Base-by-base conservation (phyloP, 2,329 filamentous ascomycete genomes). In the Malbranchea zuffiana region DNA sequence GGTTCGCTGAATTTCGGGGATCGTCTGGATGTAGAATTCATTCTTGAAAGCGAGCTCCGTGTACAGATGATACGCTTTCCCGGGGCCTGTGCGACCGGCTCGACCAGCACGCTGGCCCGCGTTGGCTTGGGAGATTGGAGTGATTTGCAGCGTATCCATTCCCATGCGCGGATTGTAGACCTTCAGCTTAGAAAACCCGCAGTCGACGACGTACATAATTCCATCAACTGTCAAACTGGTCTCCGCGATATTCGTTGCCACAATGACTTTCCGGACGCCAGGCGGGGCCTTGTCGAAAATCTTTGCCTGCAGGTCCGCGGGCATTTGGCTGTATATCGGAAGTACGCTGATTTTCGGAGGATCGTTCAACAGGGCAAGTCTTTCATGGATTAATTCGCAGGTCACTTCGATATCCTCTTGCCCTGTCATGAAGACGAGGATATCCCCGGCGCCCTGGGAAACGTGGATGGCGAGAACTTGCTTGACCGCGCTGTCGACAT, bases 291-390 rank as follows among this genome's bases (percentile, higher is more conserved):
- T 77, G 54, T 98, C 88, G 51, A 98, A 98, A 47, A 98, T 98
- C 61, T 92, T 96, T 42, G 90, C 85, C 60, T 98, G 92, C 23
- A 98, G 67, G 58, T 98, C 92, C 21, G 90, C 90, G 2, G 90
- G 92, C 90, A 98, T 95, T 60, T 98, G 90, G 70, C 86, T 95
- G 74, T 98, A 98, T 38, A 98, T 96, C 0, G 92, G 92, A 18
- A 98, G 63, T 37, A 98, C 93, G 55, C 83, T 88, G 41, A 98
- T 74, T 55, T 94, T 88, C 1, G 90, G 87, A 1, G 90, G 88
- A 51, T 98, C 87, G 45, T 95, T 96, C 20, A 98, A 72, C 19
- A 88, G 74, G 46, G 84, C 80, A 11, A 98, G 68, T 28, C 90
- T 73, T 55, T 95, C 88, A 37, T 84, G 83, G 3, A 96, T 73